phyloP scores from a whole-genome alignment of 805 yeast genomes.

The Kregervanrija pseudodelftensis region DNA sequence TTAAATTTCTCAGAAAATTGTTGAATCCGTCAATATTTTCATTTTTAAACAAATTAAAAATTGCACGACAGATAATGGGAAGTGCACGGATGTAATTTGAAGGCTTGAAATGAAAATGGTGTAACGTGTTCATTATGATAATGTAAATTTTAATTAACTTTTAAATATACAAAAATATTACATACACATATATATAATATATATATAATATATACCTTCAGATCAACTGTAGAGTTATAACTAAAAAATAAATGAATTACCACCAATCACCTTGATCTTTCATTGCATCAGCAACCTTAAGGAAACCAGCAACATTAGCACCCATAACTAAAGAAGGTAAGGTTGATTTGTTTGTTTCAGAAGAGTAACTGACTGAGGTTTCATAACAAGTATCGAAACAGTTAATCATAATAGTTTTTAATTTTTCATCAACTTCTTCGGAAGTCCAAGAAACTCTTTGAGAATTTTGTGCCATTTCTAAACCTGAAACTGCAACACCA shows the following conservation, averaged over 20 bases:
- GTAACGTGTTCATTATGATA: too few relatives aligned
- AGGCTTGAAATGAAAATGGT: too few relatives aligned
- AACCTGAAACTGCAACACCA: slow-evolving; percentile 98
- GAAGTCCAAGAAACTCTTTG: slow-evolving; percentile 86
- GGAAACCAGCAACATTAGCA: slow-evolving; percentile 98
- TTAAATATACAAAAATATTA: too few relatives aligned
- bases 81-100: too few relatives aligned
- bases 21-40: too few relatives aligned
- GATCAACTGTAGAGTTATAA: background rate
- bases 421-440: slow-evolving; percentile 87
- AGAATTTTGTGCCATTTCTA: slow-evolving; percentile 99
- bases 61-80: too few relatives aligned
- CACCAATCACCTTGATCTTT: slow-evolving; percentile 84
- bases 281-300: slow-evolving; percentile 98
- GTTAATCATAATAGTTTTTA: slow-evolving; percentile 86
- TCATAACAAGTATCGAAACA: slow-evolving; percentile 90
- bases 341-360: slow-evolving; percentile 55
- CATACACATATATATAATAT: too few relatives aligned
- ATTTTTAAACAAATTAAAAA: too few relatives aligned
- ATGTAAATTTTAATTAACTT: too few relatives aligned
- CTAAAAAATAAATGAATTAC: slow-evolving; percentile 13
- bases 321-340: slow-evolving; percentile 96
- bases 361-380: slow-evolving; percentile 75
- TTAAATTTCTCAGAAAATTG: too few relatives aligned
- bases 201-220: too few relatives aligned